Base-by-base conservation (phyloP, 2,329 filamentous ascomycete genomes). In the Apiospora aurea region DNA sequence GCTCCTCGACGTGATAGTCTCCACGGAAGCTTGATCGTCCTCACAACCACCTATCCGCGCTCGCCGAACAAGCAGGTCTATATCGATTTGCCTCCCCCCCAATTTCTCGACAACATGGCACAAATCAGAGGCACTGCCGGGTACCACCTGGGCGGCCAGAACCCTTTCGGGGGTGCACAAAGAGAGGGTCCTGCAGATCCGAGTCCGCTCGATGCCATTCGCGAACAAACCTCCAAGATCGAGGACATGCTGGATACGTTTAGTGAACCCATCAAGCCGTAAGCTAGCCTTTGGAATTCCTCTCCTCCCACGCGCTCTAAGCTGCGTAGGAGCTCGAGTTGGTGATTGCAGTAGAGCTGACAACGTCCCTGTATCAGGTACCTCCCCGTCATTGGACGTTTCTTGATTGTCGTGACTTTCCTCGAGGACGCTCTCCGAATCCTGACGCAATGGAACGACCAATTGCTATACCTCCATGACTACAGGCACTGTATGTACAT, bases 361-460 rank as follows among this genome's bases (percentile, higher is more conserved):
- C 34, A 21, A 29, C 38, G 11, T 43, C 24, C 24, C 46, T 5
- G 76, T 79, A 6, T 79, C 81, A 97, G 95, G 75, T 97, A 97
- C 82, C 89, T 99, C 64, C 96, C 96, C 72, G 94, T 94, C 76
- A 96, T 99, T 86, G 96, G 96, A 76, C 94, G 96, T 77, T 98
- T 98, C 84, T 85, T 99, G 77, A 99, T 99, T 78, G 96, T 99
- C 71, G 96, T 98, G 70, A 99, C 96, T 74, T 99, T 99, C 85
- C 88, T 99, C 78, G 96, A 99, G 84, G 96, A 99, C 86, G 94
- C 95, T 69, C 87, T 99, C 74, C 91, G 96, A 81, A 99, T 99
- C 84, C 87, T 98, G 78, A 99, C 96, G 77, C 96, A 99, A 91
- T 99, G 96, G 95, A 91, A 82, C 81, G 96, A 98, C 82, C 96